Evolutionary conservation across 345 rosid species (phyloP).

Genomic region (Aquilaria malaccensis): DNA sequence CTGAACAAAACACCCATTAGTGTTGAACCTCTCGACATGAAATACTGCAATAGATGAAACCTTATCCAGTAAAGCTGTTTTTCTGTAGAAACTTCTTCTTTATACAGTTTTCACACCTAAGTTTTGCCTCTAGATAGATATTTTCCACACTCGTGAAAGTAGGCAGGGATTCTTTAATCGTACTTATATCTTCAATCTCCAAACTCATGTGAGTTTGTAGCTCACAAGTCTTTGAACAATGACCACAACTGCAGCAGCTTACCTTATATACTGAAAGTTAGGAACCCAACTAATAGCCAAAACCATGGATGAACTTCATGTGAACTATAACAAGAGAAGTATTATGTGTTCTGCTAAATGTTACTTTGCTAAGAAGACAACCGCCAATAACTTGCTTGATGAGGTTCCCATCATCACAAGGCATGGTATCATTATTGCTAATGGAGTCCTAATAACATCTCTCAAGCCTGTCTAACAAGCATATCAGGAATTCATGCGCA

Average conservation of each 20-base stretch:
- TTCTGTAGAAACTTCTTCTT: no score
- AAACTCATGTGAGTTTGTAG: constrained; percentile 10
- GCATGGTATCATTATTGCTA: background rate
- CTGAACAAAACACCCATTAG: no score
- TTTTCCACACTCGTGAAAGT: constrained; percentile 15
- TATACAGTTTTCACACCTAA: no score
- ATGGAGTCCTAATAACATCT: constrained; percentile 17
- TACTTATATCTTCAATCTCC: constrained; percentile 13
- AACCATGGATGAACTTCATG: background rate
- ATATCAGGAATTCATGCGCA: constrained; percentile 69
- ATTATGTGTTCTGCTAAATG: background rate
- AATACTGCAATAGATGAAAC: no score
- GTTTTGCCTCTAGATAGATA: constrained; percentile 3
- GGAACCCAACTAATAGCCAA: background rate
- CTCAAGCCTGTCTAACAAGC: constrained; percentile 53
- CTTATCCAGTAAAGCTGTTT: no score
- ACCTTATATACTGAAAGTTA: constrained; percentile 9
- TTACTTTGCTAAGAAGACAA: constrained; percentile 11
- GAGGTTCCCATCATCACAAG: constrained; percentile 3
- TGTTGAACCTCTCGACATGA: no score
- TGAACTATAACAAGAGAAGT: background rate
- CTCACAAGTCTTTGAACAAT: constrained; percentile 10
- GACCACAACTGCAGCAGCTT: constrained; percentile 14
- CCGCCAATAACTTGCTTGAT: constrained; percentile 17
- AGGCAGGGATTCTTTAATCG: constrained; percentile 6